These are phyloP conservation scores for Pittosporum tobira DNA, from an alignment of 129 eudicot species.

Conservation along the genomic window DNA sequence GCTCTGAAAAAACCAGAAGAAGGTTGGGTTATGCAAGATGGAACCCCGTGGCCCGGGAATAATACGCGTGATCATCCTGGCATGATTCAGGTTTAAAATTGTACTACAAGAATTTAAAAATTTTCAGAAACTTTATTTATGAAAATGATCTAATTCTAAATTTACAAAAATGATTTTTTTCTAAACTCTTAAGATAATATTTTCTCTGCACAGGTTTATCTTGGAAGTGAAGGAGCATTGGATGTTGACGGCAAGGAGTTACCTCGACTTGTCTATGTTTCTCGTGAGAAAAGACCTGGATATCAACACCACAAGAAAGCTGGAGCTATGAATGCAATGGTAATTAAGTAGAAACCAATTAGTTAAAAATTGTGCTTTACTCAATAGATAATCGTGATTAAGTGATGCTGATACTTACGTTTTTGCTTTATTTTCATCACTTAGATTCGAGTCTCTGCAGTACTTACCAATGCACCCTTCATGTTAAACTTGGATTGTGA, in stretches of 20 bases:
- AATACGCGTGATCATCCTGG: conserved; percentile 97
- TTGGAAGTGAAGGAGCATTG: conserved; percentile 90
- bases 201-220: conserved; percentile 52
- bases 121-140: no score
- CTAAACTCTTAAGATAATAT: no score
- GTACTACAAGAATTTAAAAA: no score
- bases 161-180: no score
- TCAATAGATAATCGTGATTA: not conserved
- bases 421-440: not conserved
- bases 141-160: no score
- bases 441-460: conserved; percentile 94
- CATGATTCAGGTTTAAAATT: conserved; percentile 71
- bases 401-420: not conserved
- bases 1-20: conserved; percentile 96
- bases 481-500: conserved; percentile 92
- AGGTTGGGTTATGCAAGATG: conserved; percentile 99
- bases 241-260: conserved; percentile 92
- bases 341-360: conserved; percentile 22
- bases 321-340: conserved; percentile 94
- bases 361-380: not conserved
- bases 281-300: conserved; percentile 96
- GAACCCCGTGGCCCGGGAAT: conserved; percentile 97
- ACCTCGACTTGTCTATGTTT: conserved; percentile 77
- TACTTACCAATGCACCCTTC: conserved; percentile 93
- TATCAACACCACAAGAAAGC: conserved; percentile 97